These are phyloP conservation scores for Fusarium pseudoanthophilum DNA, from an alignment of 2,329 filamentous ascomycete species.

Conservation along the genomic window DNA sequence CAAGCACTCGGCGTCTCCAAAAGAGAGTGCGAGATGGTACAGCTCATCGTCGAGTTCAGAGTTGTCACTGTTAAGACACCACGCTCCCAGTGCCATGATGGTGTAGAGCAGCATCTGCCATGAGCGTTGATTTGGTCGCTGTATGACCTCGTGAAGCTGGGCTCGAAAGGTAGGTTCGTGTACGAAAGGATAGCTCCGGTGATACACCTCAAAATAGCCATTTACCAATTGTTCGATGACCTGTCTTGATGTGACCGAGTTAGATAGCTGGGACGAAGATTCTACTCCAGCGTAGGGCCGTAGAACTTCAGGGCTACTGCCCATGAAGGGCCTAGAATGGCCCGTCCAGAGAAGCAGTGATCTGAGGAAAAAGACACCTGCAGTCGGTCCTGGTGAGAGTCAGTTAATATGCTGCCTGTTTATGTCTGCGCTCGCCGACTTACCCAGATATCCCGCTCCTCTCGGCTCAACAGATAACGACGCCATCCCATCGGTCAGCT, in stretches of 20 bases:
- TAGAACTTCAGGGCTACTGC: neutral
- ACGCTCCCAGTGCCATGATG: neutral
- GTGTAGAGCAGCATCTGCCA: neutral
- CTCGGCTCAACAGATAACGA: neutral
- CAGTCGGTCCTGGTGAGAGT: neutral
- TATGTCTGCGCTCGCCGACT: neutral
- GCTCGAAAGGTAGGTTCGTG: neutral
- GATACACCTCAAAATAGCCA: neutral
- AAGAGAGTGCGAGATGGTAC: neutral
- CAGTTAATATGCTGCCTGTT: fast-evolving
- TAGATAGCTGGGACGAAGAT: neutral
- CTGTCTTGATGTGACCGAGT: neutral
- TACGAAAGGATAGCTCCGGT: neutral
- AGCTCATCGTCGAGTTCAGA: neutral
- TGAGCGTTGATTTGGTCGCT: neutral
- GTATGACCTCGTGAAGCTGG: neutral
- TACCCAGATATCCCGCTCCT: neutral
- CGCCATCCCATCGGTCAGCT: neutral
- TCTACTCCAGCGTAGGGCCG: neutral
- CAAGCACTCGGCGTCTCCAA: neutral
- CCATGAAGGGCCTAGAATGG: neutral
- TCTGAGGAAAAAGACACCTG: neutral
- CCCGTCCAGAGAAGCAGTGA: neutral
- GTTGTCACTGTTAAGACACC: neutral
- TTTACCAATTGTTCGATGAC: neutral